Evolutionary conservation across 805 yeast species (phyloP), one percentile per base, ranked within the genome.

Genomic region (Saturnispora gosingensis): DNA sequence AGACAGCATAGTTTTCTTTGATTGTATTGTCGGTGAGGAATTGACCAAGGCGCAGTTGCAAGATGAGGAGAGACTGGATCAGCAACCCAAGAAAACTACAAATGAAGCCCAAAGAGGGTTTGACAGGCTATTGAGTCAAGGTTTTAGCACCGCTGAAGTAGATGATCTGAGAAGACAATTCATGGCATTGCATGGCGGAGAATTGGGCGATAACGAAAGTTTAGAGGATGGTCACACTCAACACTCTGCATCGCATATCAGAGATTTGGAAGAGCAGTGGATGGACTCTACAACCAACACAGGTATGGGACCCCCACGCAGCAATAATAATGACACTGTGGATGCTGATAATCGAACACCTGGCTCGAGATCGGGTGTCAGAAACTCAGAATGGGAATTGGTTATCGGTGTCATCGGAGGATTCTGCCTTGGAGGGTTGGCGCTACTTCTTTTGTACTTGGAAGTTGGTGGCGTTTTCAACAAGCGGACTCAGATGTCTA

Each of bases 201-300:
- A 55, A 9, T 10, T 38, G 45, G 59, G 45, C 48, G 48, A 35
- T 6, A 13, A 38, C 22, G 42, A 38, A 18, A 38, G 42, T 11
- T 20, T 38, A 20, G 42, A 38, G 20, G 74, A 68, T 46, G 76
- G 73, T 24, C 9, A 38, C 13, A 38, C 20, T 16, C 42, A 38
- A n/a, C 42, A 16, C 10, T 9, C 22, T 16, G 42, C 42, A 18
- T 11, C 24, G 15, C n/a, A 76, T 52, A 66, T 82, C 2, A 64
- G 88, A 48, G 83, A 82, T 56, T 65, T 88, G 53, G 96, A 88
- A 62, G 96, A 88, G 58, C 73, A 87, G 52, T 89, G 96, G 96
- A 85, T 88, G 54, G 93, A 88, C 57, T 49, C 51, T 15, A 32
- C 43, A 3, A 43, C 39, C n/a, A 40, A 40, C 16, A 38, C 42